Conservation (phyloP, 2,329 filamentous ascomycete species). For the Curvularia hawaiiensis region DNA sequence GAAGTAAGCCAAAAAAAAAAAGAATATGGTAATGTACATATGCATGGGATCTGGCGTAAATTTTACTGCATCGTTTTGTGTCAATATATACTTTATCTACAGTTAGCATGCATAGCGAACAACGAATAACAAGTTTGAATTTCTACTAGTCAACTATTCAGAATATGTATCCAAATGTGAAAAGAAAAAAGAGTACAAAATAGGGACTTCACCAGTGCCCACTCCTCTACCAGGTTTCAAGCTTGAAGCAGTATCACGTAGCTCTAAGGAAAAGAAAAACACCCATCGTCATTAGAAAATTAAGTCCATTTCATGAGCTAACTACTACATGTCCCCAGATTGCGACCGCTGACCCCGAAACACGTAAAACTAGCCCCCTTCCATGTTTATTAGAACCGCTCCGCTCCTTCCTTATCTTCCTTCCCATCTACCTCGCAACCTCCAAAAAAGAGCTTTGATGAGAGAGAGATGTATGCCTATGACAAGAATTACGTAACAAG, state of each 20-base stretch:
- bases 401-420: slow-evolving; percentile 1
- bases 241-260: too few species aligned
- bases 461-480: slow-evolving; percentile 14
- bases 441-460: background rate
- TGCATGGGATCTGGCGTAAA: background rate
- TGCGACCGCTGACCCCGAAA: slow-evolving; percentile 3
- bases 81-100: background rate
- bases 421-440: slow-evolving; percentile 2
- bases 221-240: too few species aligned
- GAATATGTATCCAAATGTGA: too few species aligned
- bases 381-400: slow-evolving; percentile 15
- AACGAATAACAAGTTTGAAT: background rate
- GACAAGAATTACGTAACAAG: slow-evolving; percentile 25
- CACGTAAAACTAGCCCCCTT: slow-evolving; percentile 7
- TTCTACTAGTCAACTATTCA: background rate
- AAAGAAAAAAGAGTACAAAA: too few species aligned
- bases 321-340: slow-evolving; percentile 6
- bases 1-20: background rate
- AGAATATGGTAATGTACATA: background rate
- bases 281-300: slow-evolving; percentile 31
- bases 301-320: slow-evolving; percentile 29
- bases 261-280: too few species aligned
- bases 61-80: background rate
- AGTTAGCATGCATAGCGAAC: background rate
- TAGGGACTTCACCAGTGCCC: too few species aligned